Evolutionary conservation across 2,329 filamentous ascomycete genomes (phyloP).

Genomic region (Pseudocercospora vitis): DNA sequence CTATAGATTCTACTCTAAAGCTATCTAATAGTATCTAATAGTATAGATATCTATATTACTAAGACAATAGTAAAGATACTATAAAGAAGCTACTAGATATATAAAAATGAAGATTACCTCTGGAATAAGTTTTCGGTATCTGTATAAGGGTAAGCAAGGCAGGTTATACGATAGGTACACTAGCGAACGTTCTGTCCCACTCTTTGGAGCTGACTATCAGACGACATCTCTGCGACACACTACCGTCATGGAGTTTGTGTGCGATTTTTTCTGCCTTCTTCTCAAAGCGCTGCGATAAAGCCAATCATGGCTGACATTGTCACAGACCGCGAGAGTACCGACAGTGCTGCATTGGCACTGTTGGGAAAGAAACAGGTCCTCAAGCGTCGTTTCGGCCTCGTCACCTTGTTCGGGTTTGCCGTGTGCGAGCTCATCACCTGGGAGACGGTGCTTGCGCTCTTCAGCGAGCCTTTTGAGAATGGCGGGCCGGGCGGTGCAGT

Average conservation of each 20-base stretch:
- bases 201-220: too few relatives aligned
- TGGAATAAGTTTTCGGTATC: too few relatives aligned
- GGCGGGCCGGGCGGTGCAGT: conserved; percentile 52
- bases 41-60: too few relatives aligned
- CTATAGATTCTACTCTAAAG: too few relatives aligned
- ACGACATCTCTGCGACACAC: too few relatives aligned
- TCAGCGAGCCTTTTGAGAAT: conserved; percentile 46
- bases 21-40: too few relatives aligned
- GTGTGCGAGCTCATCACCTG: conserved; percentile 49
- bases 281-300: conserved; percentile 36
- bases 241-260: conserved; percentile 39
- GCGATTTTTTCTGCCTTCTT: conserved; percentile 37
- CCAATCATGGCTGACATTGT: conserved; percentile 25
- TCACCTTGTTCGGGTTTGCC: conserved; percentile 47
- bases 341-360: conserved; percentile 43
- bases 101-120: too few relatives aligned
- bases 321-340: conserved; percentile 25
- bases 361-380: conserved; percentile 50
- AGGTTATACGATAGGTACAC: too few relatives aligned
- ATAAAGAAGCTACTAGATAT: too few relatives aligned
- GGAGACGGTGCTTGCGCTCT: conserved; percentile 49
- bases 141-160: too few relatives aligned
- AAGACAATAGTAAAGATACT: too few relatives aligned
- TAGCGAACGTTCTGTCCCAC: too few relatives aligned
- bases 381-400: conserved; percentile 46